Conservation (phyloP, 352 stramenopile species). For the Phytophthora quininea region DNA sequence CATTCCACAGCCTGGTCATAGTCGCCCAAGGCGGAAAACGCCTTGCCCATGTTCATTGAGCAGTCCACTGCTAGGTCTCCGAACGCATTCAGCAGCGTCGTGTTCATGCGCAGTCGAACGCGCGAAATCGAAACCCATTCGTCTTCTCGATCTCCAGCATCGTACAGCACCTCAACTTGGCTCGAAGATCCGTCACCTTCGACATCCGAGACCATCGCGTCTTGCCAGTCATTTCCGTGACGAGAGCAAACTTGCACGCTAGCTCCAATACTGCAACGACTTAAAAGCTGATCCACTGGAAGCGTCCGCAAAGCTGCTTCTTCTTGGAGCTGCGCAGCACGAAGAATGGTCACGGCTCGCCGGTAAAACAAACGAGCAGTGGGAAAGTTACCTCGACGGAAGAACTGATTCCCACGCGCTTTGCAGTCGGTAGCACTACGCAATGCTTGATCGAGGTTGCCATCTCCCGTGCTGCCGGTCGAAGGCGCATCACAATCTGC, state of each 20-base stretch:
- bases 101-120: constrained; percentile 65
- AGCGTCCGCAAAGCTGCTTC: constrained; percentile 47
- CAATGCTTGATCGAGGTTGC: constrained; percentile 26
- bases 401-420: constrained; percentile 61
- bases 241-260: constrained; percentile 53
- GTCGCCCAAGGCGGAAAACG: constrained; percentile 58
- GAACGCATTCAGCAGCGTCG: constrained; percentile 51
- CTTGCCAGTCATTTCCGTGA: constrained; percentile 32
- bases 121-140: constrained; percentile 50
- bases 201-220: constrained; percentile 74
- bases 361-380: constrained; percentile 69
- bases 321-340: constrained; percentile 46
- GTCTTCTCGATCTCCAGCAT: constrained; percentile 56
- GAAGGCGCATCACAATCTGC: constrained; percentile 19
- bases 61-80: constrained; percentile 66
- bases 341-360: constrained; percentile 58
- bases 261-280: constrained; percentile 53
- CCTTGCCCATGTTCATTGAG: constrained; percentile 86
- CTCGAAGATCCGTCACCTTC: constrained; percentile 37
- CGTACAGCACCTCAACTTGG: constrained; percentile 73
- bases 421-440: constrained; percentile 45
- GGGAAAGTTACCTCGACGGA: constrained; percentile 61
- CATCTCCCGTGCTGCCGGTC: constrained; percentile 8
- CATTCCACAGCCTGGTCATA: constrained; percentile 63
- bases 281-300: constrained; percentile 34